A percentile compares a stretch with the other conserved stretches of the same genome.
Conservation (phyloP, 2,329 filamentous ascomycete species). For the Fusarium annulatum region DNA sequence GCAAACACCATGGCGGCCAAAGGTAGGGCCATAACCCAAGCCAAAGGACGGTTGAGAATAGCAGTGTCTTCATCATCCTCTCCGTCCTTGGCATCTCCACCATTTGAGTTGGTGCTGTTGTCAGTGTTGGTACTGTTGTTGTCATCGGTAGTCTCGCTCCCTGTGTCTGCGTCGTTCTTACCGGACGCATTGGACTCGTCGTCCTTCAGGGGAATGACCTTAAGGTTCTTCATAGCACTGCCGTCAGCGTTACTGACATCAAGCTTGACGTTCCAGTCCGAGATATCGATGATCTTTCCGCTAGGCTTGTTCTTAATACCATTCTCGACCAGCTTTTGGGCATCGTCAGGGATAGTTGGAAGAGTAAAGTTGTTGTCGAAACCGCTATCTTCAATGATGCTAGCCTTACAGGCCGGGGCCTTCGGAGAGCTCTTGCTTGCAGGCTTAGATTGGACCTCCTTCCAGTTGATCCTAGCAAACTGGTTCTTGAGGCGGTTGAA, state of each 20-base stretch:
- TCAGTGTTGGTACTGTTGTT: slow-evolving; percentile 35
- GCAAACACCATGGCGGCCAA: slow-evolving; percentile 51
- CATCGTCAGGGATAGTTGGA: slow-evolving; percentile 74
- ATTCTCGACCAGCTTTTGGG: slow-evolving; percentile 77
- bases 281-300: slow-evolving; percentile 76
- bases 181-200: slow-evolving; percentile 60
- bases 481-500: slow-evolving; percentile 80
- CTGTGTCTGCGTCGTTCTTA: slow-evolving; percentile 54
- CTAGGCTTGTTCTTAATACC: slow-evolving; percentile 74
- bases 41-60: slow-evolving; percentile 45
- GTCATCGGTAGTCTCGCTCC: slow-evolving; percentile 42
- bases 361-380: slow-evolving; percentile 86
- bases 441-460: slow-evolving; percentile 71
- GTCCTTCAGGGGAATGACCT: slow-evolving; percentile 59
- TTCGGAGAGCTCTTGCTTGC: slow-evolving; percentile 61
- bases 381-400: slow-evolving; percentile 72
- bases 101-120: slow-evolving; percentile 30
- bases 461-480: slow-evolving; percentile 80
- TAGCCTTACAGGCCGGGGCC: slow-evolving; percentile 71
- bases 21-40: slow-evolving; percentile 50
- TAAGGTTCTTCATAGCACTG: slow-evolving; percentile 56
- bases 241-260: slow-evolving; percentile 56
- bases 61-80: slow-evolving; percentile 47
- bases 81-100: slow-evolving; percentile 42
- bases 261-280: slow-evolving; percentile 67